Conservation (phyloP, 345 rosid species). For the Ceriops tagal region DNA sequence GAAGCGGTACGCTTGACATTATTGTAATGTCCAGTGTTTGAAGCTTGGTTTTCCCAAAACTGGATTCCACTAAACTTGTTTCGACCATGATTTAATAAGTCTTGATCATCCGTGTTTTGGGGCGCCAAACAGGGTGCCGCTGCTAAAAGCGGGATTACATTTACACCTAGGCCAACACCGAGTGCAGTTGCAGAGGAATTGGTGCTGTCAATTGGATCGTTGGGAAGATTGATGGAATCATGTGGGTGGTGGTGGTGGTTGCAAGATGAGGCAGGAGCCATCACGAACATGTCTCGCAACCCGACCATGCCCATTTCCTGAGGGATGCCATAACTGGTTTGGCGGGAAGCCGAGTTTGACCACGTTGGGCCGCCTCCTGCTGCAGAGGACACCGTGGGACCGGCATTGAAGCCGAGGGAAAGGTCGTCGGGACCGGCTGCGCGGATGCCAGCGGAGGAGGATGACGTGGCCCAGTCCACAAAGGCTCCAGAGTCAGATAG, state of each 20-base stretch:
- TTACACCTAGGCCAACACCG: conserved; percentile 66
- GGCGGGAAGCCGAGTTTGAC: conserved; percentile 38
- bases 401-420: conserved; percentile 96
- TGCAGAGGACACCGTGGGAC: conserved; percentile 42
- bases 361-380: conserved; percentile 39
- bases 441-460: conserved; percentile 52
- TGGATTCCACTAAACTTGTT: conserved; percentile 51
- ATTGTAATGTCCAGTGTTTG: conserved; percentile 16
- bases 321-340: conserved; percentile 53
- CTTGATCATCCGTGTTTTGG: conserved; percentile 52
- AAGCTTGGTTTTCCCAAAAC: conserved; percentile 62
- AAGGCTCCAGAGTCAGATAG: conserved; percentile 88
- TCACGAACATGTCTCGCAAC: conserved; percentile 66
- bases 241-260: conserved; percentile 52
- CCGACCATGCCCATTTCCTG: conserved; percentile 87
- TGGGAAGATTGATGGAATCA: conserved; percentile 27
- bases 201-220: conserved; percentile 34
- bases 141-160: conserved; percentile 73
- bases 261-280: conserved; percentile 62
- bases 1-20: conserved; percentile 38
- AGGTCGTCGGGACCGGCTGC: conserved; percentile 72
- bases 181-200: conserved; percentile 56
- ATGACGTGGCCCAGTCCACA: conserved; percentile 75
- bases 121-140: conserved; percentile 47
- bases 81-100: conserved; percentile 33